Percentiles rank a stretch among this genome's conserved stretches.
Evolutionary conservation across 345 rosid species (phyloP).

Genomic region (Balakata baccata): DNA sequence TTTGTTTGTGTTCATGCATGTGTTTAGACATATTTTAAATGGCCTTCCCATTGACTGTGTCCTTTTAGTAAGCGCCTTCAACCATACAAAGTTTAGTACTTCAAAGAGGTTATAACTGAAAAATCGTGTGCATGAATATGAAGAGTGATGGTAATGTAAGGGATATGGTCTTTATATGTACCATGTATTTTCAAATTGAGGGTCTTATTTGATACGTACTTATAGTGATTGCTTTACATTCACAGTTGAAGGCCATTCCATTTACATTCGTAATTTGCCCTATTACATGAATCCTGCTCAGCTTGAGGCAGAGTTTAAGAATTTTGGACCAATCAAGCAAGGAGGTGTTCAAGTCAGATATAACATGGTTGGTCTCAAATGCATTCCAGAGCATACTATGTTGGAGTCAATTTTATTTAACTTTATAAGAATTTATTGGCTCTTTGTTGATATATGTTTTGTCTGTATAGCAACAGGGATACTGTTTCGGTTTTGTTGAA

Average conservation of each 20-base stretch:
- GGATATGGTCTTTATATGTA: background rate
- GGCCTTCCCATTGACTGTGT: background rate
- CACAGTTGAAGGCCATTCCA: conserved; percentile 30
- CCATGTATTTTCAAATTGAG: background rate
- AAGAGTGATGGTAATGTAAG: too few relatives aligned
- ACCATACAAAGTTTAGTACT: background rate
- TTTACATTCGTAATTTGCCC: conserved; percentile 30
- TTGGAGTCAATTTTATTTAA: background rate
- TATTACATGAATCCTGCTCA: conserved; percentile 9
- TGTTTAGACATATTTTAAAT: background rate
- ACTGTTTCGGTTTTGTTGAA: conserved; percentile 34
- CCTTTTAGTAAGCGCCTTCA: background rate
- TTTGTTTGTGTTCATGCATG: background rate
- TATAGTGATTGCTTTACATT: conserved; percentile 6
- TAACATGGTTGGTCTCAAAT: conserved; percentile 20
- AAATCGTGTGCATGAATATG: background rate
- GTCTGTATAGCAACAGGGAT: conserved; percentile 25
- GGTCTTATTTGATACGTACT: background rate
- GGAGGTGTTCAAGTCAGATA: conserved; percentile 32
- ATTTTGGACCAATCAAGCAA: conserved; percentile 30
- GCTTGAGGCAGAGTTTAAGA: conserved; percentile 27
- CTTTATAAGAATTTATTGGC: background rate
- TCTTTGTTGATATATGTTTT: background rate
- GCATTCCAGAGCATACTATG: background rate
- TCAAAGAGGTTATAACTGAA: background rate